Evolutionary conservation across 495 filamentous ascomycete species (phyloP).

Genomic region (Acidomyces sp.): DNA sequence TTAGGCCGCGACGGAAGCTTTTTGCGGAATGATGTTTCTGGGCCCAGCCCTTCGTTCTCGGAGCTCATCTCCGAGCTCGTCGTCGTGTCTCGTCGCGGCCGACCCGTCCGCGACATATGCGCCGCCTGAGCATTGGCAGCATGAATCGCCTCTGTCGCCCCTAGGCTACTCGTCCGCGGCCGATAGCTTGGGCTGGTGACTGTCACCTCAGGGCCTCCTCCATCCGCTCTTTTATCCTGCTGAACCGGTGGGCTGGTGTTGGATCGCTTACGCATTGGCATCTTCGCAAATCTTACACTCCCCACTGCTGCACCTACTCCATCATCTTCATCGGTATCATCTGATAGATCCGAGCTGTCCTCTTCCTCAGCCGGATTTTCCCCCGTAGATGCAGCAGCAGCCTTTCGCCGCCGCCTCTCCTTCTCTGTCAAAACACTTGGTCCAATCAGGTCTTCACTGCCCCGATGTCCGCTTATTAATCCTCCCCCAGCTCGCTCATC

Average conservation of each 20-base stretch:
- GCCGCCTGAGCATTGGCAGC: slow-evolving; percentile 38
- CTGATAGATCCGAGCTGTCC: slow-evolving; percentile 91
- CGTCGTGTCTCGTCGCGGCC: slow-evolving; percentile 62
- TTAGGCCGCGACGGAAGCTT: slow-evolving; percentile 6
- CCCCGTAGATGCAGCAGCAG: no score
- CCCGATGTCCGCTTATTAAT: slow-evolving; percentile 63
- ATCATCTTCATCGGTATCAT: slow-evolving; percentile 73
- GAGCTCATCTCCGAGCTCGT: slow-evolving; percentile 89
- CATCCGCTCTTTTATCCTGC: not conserved
- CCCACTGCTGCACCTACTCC: slow-evolving; percentile 43
- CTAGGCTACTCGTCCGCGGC: slow-evolving; percentile 58
- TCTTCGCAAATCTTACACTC: slow-evolving; percentile 88
- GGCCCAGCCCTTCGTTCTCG: slow-evolving; percentile 64
- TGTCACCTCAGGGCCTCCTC: slow-evolving; percentile 24
- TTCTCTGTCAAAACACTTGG: slow-evolving; percentile 37
- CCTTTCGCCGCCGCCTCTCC: slow-evolving; percentile 29
- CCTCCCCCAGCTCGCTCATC: slow-evolving; percentile 74
- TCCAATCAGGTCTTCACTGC: slow-evolving; percentile 55
- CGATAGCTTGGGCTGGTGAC: slow-evolving; percentile 19
- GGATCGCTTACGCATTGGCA: slow-evolving; percentile 75
- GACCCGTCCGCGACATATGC: no score
- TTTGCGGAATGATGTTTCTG: slow-evolving; percentile 16
- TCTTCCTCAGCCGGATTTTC: slow-evolving; percentile 88
- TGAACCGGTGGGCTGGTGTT: slow-evolving; percentile 39
- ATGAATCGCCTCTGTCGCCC: slow-evolving; percentile 59